Base-by-base conservation (phyloP, 345 rosid genomes). In the Kandelia obovata region DNA sequence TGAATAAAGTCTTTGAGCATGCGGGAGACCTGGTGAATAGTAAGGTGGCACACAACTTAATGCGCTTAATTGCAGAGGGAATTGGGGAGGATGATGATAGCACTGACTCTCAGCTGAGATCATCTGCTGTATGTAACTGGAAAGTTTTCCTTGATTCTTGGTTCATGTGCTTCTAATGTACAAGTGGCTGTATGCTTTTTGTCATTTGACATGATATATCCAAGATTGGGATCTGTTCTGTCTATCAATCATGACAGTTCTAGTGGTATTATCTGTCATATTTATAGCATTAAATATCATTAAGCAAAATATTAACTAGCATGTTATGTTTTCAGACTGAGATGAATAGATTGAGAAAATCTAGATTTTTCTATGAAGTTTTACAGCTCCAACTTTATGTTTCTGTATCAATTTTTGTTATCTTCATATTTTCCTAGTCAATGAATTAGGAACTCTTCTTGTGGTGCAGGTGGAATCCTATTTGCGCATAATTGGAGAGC, bases 1-100 rank as follows among this genome's bases (percentile, higher is more conserved):
- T 95, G 99, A 92, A 92, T 83, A 88, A 81, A 85, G 97, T 95
- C 69, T 90, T 95, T 76, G 92, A 92, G 92, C 98, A 90, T 84
- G 99, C 97, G 3, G 99, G 98, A 71, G 96, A 90, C 88, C 73
- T 95, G 72, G 97, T 95, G 62, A 90, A 95, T 77, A 78, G 83
- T 75, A 95, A 95, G 82, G 96, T 95, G 77, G 96, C 96, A 19
- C 98, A 95, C 79, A 95, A 92, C 78, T 80, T 95, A 81, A 92
- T 95, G 96, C 87, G 96, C 60, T 79, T 95, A 80, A 95, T 90
- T 79, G 99, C 94, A 30, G 99, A 95, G 84, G 99, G 98, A 56
- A 90, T 92, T 72, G 96, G 99, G 30, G 96, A 91, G 77, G 99
- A 95, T 60, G 91, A 90, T 80, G 96, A 88, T 69, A 78, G 78